Percentiles rank a stretch among this genome's conserved stretches.
Conservation (phyloP, 2,329 filamentous ascomycete species). For the Xylariaceae sp. region DNA sequence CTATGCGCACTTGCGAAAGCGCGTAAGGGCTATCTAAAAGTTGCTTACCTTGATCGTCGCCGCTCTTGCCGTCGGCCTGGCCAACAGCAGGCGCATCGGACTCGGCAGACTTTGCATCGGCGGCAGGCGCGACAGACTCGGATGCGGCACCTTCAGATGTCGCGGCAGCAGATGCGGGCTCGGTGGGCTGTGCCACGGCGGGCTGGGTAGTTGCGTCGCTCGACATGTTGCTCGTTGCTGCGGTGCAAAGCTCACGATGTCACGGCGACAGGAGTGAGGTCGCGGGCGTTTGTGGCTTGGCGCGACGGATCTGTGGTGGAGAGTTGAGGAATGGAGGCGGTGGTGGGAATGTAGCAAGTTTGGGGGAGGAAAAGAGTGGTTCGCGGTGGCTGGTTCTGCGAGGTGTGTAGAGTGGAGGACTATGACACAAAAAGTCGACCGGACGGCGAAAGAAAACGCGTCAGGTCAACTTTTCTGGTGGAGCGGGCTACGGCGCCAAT, state of each 20-base stretch:
- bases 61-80: conserved; percentile 11
- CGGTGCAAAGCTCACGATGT: conserved; percentile 7
- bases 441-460: conserved; percentile 25
- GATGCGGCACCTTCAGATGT: conserved; percentile 13
- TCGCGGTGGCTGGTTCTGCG: conserved; percentile 5
- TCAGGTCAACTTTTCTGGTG: conserved; percentile 25
- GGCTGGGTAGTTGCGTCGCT: conserved; percentile 27
- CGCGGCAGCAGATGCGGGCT: conserved; percentile 14
- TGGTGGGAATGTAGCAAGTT: background rate
- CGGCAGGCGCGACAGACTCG: conserved; percentile 21
- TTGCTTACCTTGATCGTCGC: conserved; percentile 21
- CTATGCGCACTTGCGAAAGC: background rate
- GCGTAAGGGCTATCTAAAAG: conserved; percentile 2
- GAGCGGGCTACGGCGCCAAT: conserved; percentile 22
- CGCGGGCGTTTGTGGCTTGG: background rate
- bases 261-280: conserved; percentile 6
- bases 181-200: conserved; percentile 25
- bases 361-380: conserved; percentile 4
- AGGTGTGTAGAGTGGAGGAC: conserved; percentile 3
- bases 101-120: conserved; percentile 20
- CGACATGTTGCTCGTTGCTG: conserved; percentile 24
- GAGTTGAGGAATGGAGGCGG: background rate
- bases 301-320: conserved; percentile 1
- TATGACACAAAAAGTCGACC: conserved; percentile 8
- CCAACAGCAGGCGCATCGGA: conserved; percentile 17